Evolutionary conservation across 495 filamentous ascomycete genomes (phyloP).

Genomic region (Penicillium paradoxum): DNA sequence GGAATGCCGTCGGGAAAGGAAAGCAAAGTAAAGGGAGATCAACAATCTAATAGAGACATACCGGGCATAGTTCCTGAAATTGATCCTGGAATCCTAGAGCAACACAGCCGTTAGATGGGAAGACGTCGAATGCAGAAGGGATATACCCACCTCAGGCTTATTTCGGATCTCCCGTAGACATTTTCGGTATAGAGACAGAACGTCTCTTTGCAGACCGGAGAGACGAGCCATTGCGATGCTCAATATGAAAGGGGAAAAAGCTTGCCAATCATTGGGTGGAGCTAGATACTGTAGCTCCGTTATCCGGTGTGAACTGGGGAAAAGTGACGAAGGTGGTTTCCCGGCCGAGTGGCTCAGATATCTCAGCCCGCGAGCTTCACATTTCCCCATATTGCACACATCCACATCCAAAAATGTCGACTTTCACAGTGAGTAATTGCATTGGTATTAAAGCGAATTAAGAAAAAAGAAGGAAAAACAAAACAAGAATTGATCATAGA

Average conservation of each 20-base stretch:
- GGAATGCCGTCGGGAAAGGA: slow-evolving; percentile 2
- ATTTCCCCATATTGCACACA: not conserved
- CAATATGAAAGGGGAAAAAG: not conserved
- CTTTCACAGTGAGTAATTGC: slow-evolving; percentile 17
- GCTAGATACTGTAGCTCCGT: slow-evolving; percentile 13
- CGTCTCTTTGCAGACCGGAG: slow-evolving; percentile 88
- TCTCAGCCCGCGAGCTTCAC: not conserved
- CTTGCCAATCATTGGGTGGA: slow-evolving; percentile 7
- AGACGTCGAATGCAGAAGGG: not conserved
- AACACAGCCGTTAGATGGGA: slow-evolving; percentile 3
- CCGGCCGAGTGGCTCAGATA: slow-evolving; percentile 18
- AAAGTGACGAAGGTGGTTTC: slow-evolving; percentile 9
- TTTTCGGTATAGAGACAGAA: slow-evolving; percentile 77
- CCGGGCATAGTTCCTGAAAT: slow-evolving; percentile 55
- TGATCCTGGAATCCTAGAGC: slow-evolving; percentile 43
- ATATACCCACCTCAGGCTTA: slow-evolving; percentile 64
- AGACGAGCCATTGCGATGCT: slow-evolving; percentile 42
- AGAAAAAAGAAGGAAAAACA: not conserved
- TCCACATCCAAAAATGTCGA: slow-evolving; percentile 7
- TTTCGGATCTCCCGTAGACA: slow-evolving; percentile 75
- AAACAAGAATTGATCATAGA: not conserved
- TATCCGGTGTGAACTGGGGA: slow-evolving; percentile 17
- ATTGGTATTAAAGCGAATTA: no score
- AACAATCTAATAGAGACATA: slow-evolving; percentile 26
- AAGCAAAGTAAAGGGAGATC: not conserved